Evolutionary conservation across 2,329 filamentous ascomycete genomes (phyloP), one percentile per base, ranked within the genome.

Genomic region (Monascus ruber): DNA sequence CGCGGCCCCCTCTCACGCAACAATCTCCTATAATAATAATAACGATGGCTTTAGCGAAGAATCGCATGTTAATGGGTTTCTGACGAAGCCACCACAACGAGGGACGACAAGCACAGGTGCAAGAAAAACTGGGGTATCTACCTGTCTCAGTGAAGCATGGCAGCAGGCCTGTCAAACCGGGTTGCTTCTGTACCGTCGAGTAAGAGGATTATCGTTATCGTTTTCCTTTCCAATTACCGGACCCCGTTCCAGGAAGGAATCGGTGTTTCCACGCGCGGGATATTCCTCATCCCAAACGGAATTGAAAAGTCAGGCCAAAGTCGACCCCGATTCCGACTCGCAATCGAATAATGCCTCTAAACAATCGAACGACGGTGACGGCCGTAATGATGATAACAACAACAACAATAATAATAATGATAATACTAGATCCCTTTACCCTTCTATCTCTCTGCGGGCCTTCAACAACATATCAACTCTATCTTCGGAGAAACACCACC

Each of bases 111-210:
- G n/a, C n/a, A n/a, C n/a, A 17, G 25, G 25, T 10, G 8, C 31
- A 5, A 11, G n/a, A 8, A 9, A 6, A 9, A 24, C 10, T 10
- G 2, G 10, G 29, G 35, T 51, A 28, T 39, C 42, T 17, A 33
- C 31, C 8, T 37, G 36, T 35, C 34, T 51, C 37, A 39, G 42
- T 28, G 42, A 46, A 31, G 43, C 44, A 35, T 60, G 53, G 53
- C 58, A 61, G 57, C 58, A 53, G 55, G 57, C 42, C 55, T 60
- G 55, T 35, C 52, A 43, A 35, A 11, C 29, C 29, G 29, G 8
- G 29, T 2, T 31, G 8, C 8, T 11, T 11, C 29, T 31, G 29
- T 31, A 8, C 8, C 29, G 29, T 11, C 29, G 8, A 8, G 11
- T 11, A 11, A 8, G 8, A 11, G 8, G 29, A 3, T 8, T 8